Evolutionary conservation across 768 basidiomycete genomes (phyloP), one percentile per base, ranked within the genome.

Genomic region (Suillus tomentosus): DNA sequence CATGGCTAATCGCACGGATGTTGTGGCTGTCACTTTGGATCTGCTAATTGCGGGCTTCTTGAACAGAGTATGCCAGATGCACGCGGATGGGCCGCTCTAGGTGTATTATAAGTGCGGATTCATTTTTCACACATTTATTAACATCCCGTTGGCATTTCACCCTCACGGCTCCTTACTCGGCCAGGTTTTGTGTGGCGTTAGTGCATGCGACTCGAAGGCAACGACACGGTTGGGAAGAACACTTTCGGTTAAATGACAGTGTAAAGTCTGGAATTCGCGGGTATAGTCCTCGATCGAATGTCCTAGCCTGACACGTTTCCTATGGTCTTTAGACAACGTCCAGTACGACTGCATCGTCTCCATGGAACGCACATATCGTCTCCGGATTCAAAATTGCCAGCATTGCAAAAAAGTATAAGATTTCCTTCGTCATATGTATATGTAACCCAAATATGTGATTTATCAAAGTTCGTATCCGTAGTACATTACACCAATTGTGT

Each of bases 401-500:
- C 11, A n/a, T 22, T 24, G 22, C 22, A 24, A 22, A 24, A 22
- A 48, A 24, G 13, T 2, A 24, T 24, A 8, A 50, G 22, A 6
- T 24, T 27, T 24, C 51, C 27, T 17, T 53, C 31, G 19, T 36
- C 36, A 14, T 22, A 34, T 3, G 8, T 47, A 7, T 47, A 3
- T 37, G 54, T 15, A 24, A 59, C 62, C 48, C 59, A 24, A 39
- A 62, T 45, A 60, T 66, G 60, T 55, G 14, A 47, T 61, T 61
- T 55, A 47, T 34, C 54, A 60, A 37, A 10, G 47, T 66, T 66
- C 51, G 51, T 65, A 54, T 65, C 54, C 58, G 50, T 65, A 66
- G 45, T 50, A 50, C 63, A 65, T 50, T 65, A 65, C 62, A 63
- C 58, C 43, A 62, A 31, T 56, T 42, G 14, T 64, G 64, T 65